Evolutionary conservation across 2,329 filamentous ascomycete species (phyloP).

Genomic region (Beauveria sp.): DNA sequence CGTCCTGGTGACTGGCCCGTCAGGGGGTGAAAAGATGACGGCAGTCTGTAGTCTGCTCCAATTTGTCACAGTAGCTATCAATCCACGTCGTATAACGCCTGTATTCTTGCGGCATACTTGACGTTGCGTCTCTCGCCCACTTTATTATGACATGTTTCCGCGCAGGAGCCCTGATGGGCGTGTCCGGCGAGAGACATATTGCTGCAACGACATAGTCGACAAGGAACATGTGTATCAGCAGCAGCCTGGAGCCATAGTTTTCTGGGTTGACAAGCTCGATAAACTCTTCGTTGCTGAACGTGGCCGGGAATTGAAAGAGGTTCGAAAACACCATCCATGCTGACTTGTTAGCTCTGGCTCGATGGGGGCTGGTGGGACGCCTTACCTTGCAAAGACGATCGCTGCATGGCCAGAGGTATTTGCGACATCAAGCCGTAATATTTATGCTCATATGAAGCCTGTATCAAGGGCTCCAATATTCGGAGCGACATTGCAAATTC

Average conservation of each 20-base stretch:
- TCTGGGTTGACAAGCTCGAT: conserved; percentile 21
- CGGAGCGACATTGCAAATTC: conserved; percentile 16
- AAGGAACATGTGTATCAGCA: conserved; percentile 30
- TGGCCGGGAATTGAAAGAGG: conserved; percentile 17
- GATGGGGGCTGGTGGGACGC: background rate
- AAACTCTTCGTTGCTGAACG: conserved; percentile 23
- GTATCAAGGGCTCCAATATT: conserved; percentile 15
- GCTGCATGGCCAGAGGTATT: conserved; percentile 12
- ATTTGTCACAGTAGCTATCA: conserved; percentile 17
- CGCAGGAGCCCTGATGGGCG: conserved; percentile 17
- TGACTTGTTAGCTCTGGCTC: conserved; percentile 10
- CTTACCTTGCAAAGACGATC: conserved; percentile 17
- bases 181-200: conserved; percentile 16
- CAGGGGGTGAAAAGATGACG: conserved; percentile 22
- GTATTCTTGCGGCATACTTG: conserved; percentile 15
- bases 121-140: conserved; percentile 18
- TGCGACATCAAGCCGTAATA: conserved; percentile 16
- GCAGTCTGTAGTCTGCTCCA: conserved; percentile 16
- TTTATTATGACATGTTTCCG: conserved; percentile 20
- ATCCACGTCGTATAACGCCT: conserved; percentile 17
- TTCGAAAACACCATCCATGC: conserved; percentile 18
- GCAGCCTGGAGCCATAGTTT: conserved; percentile 25
- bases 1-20: background rate
- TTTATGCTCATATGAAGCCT: conserved; percentile 13
- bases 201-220: conserved; percentile 22